phyloP scores from a whole-genome alignment of 495 filamentous ascomycete genomes.

The Massariosphaeria phaeospora region DNA sequence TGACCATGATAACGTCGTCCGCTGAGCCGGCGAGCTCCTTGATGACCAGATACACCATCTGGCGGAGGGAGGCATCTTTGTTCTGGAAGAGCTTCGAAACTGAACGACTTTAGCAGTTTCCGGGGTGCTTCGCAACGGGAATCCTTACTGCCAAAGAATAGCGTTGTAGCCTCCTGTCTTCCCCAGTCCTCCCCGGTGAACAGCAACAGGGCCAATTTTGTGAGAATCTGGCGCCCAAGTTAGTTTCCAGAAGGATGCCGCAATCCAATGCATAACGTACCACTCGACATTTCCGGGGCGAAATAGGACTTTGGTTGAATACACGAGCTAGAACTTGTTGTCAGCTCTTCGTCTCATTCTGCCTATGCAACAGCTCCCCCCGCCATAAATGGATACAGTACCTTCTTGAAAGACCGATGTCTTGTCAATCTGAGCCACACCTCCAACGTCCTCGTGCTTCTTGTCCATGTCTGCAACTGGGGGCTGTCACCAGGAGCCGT shows the following conservation, averaged over 20 bases:
- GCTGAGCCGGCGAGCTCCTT: constrained; percentile 92
- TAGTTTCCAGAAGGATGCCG: not conserved
- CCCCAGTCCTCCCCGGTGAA: constrained; percentile 97
- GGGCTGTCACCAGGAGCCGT: constrained; percentile 1
- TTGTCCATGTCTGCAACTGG: constrained; percentile 23
- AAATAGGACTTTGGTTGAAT: constrained; percentile 95
- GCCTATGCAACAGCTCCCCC: not conserved
- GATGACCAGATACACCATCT: constrained; percentile 98
- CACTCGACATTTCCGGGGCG: constrained; percentile 39
- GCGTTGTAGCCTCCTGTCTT: constrained; percentile 91
- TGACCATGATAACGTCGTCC: constrained; percentile 99
- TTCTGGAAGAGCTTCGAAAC: constrained; percentile 99
- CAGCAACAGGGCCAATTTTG: constrained; percentile 93
- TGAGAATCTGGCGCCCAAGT: constrained; percentile 46
- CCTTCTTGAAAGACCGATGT: constrained; percentile 99
- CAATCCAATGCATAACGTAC: constrained; percentile 9
- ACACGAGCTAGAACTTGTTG: constrained; percentile 63
- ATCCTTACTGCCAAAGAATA: constrained; percentile 79
- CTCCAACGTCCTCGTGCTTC: constrained; percentile 28
- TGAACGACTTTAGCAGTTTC: constrained; percentile 3
- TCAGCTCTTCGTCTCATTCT: constrained; percentile 11
- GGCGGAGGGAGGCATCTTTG: constrained; percentile 93
- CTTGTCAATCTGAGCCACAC: constrained; percentile 60
- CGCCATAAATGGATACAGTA: constrained; percentile 36
- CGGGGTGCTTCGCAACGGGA: not conserved